Evolutionary conservation across 2,329 filamentous ascomycete genomes (phyloP).

Genomic region (Trichophyton rubrum): DNA sequence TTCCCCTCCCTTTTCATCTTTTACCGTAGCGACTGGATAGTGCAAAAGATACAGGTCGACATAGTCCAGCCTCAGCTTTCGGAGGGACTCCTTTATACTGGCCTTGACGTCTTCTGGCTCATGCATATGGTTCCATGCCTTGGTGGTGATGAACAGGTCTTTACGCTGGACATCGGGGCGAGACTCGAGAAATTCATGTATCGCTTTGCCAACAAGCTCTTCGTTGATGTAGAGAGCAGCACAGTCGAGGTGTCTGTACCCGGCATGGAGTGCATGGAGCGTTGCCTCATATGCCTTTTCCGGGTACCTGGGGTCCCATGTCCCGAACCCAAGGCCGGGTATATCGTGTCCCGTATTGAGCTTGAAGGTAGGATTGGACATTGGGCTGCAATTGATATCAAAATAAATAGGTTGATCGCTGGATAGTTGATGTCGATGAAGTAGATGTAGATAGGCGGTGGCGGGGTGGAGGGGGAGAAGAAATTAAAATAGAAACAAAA

Average conservation of each 20-base stretch:
- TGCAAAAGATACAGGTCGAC: conserved; percentile 56
- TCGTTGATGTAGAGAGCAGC: conserved; percentile 46
- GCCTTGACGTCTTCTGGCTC: conserved; percentile 36
- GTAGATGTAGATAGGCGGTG: not conserved
- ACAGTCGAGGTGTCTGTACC: conserved; percentile 45
- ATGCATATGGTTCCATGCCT: conserved; percentile 43
- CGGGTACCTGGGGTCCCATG: conserved; percentile 42
- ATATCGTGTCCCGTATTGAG: conserved; percentile 49
- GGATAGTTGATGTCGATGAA: not conserved
- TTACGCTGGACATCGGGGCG: conserved; percentile 36
- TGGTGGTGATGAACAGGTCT: conserved; percentile 42
- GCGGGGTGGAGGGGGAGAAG: not conserved
- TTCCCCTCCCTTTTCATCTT: conserved; percentile 3
- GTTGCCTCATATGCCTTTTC: conserved; percentile 49
- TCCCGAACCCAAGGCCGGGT: conserved; percentile 52
- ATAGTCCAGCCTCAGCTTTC: conserved; percentile 56
- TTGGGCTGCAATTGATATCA: not conserved
- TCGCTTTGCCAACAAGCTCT: conserved; percentile 40
- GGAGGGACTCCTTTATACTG: conserved; percentile 48
- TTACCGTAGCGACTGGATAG: conserved; percentile 35
- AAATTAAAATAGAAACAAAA: not conserved
- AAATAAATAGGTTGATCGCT: not conserved
- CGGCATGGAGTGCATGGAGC: conserved; percentile 37
- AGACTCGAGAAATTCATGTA: conserved; percentile 44
- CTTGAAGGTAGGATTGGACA: conserved; percentile 29